Conservation (phyloP, 305 asterid genomes). For the Rubia tinctorum region DNA sequence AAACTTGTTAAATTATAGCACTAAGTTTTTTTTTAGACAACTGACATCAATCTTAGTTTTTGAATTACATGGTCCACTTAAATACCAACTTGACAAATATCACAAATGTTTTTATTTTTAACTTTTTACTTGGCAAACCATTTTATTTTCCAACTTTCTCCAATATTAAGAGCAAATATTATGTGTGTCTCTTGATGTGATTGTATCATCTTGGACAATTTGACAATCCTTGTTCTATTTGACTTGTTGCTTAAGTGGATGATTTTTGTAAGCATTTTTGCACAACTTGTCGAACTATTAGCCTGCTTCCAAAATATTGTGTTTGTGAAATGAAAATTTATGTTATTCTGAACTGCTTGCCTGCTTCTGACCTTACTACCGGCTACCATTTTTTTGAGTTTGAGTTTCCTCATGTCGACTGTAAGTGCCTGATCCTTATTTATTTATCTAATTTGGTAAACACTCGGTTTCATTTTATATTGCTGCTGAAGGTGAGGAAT, state of each 20-base stretch:
- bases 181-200: background rate
- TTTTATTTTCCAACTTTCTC: background rate
- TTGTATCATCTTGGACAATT: background rate
- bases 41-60: background rate
- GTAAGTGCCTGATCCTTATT: background rate
- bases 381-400: background rate
- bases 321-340: too few relatives aligned
- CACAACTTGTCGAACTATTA: background rate
- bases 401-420: background rate
- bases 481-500: constrained; percentile 83
- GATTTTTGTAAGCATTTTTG: constrained; percentile 2
- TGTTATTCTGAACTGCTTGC: too few relatives aligned
- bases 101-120: background rate
- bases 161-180: background rate
- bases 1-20: background rate
- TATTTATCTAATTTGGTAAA: background rate
- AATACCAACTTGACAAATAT: background rate
- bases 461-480: constrained; percentile 69
- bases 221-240: background rate
- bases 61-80: background rate
- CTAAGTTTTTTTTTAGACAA: background rate
- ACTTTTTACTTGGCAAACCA: background rate
- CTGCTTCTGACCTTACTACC: too few relatives aligned
- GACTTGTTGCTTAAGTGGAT: constrained; percentile 3
- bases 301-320: too few relatives aligned